Base-by-base conservation (phyloP, 2,329 filamentous ascomycete species). In the Teratosphaeria zuluensis region DNA sequence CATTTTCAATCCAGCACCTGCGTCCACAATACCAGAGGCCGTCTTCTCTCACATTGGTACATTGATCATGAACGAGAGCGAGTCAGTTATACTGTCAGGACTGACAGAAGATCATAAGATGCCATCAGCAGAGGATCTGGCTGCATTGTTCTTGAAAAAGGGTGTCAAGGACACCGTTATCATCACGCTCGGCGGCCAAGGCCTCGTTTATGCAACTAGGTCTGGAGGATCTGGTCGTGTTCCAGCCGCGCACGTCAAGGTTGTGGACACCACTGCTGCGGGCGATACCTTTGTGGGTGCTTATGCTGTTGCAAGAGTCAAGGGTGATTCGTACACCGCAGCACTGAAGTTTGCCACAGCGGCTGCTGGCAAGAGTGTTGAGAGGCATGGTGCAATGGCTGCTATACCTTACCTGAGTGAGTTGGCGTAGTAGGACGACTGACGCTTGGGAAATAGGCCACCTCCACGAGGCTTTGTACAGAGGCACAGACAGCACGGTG, bases 231-330 rank as follows among this genome's bases (percentile, higher is more conserved):
- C 56, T 24, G 68, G 66, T 42, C 64, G 64, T 46, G 58, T 70
- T 16, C 51, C 64, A 21, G 90, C 89, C 0, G 80, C 83, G 62
- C 87, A 88, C 73, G 87, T 90, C 19, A 75, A 81, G 58, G 92
- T 97, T 1, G 84, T 96, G 4, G 92, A 97, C 72, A 97, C 92
- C 1, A 97, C 92, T 7, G 92, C 88, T 1, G 94, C 94, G 4
- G 92, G 92, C 0, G 92, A 97, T 72, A 96, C 92, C 0, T 96
- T 96, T 75, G 89, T 95, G 4, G 92, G 94, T 1, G 88, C 84
- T 24, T 95, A 96, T 72, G 88, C 90, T 2, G 83, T 94, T 30
- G 83, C 85, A 59, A 81, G 87, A 32, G 89, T 89, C 46, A 79
- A 76, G 60, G 72, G 74, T 60, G 73, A 73, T 30, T 19, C 52